phyloP scores from a whole-genome alignment of 202 grass and related monocot genomes.

The Zoysia matrella region DNA sequence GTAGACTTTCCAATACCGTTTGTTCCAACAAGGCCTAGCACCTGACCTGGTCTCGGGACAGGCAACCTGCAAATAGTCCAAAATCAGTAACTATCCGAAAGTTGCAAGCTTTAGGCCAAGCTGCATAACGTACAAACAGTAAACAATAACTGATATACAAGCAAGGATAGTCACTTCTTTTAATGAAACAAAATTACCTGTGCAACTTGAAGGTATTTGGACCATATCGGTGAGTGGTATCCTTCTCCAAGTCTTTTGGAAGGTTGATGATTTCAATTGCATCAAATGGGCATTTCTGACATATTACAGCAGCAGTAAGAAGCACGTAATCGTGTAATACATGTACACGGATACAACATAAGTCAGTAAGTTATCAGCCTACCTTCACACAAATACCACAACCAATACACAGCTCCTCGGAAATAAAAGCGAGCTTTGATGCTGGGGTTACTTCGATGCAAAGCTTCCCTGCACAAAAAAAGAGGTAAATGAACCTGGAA shows the following conservation, averaged over 20 bases:
- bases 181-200: conserved; percentile 35
- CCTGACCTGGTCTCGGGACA: conserved; percentile 93
- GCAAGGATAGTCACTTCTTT: not conserved
- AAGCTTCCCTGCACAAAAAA: conserved; percentile 67
- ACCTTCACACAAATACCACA: conserved; percentile 98
- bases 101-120: not conserved
- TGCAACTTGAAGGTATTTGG: conserved; percentile 95
- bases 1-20: conserved; percentile 90
- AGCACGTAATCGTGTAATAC: not conserved
- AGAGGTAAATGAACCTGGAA: not conserved
- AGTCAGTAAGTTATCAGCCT: not conserved
- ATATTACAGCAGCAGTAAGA: conserved; percentile 18
- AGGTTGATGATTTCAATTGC: conserved; percentile 99
- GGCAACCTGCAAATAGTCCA: conserved; percentile 57
- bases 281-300: conserved; percentile 98
- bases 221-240: conserved; percentile 93
- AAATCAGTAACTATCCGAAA: conserved; percentile 34
- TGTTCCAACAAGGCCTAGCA: conserved; percentile 79
- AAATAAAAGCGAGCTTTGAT: conserved; percentile 82
- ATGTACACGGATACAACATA: not conserved
- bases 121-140: not conserved
- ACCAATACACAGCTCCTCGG: conserved; percentile 91
- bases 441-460: conserved; percentile 75
- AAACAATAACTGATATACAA: conserved; percentile 10
- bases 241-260: conserved; percentile 90